Evolutionary conservation across 805 yeast species (phyloP).

Genomic region (Ogataea naganishii): DNA sequence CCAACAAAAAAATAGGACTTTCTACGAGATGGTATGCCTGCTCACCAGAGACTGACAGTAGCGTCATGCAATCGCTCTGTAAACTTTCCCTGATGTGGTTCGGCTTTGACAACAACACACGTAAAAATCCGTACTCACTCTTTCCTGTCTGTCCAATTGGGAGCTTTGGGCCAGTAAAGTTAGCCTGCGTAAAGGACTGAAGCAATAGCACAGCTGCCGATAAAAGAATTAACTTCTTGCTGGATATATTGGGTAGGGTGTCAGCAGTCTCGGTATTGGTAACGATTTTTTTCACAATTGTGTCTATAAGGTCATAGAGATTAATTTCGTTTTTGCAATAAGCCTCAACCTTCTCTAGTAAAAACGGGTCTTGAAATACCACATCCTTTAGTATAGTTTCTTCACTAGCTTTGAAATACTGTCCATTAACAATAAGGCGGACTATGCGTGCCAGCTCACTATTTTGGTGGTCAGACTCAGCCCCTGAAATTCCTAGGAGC

Average conservation of each 20-base stretch:
- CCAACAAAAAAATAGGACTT: constrained; percentile 35
- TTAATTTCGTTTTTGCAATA: neutral
- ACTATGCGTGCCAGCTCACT: too few species aligned
- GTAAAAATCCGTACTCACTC: too few species aligned
- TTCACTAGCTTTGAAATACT: constrained; percentile 13
- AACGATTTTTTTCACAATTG: constrained; percentile 1
- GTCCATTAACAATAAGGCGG: constrained; percentile 17
- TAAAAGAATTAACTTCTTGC: constrained; percentile 8
- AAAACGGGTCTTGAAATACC: constrained; percentile 10
- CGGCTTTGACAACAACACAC: too few species aligned
- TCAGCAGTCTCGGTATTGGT: constrained; percentile 4
- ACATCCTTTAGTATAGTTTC: constrained; percentile 4
- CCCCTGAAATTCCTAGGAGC: too few species aligned
- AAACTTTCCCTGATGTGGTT: constrained; percentile 9
- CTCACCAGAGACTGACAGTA: constrained; percentile 41
- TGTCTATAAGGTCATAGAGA: constrained; percentile 1
- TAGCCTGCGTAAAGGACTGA: constrained; percentile 64
- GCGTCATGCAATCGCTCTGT: constrained; percentile 3
- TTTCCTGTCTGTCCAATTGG: too few species aligned
- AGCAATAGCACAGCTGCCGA: constrained; percentile 47
- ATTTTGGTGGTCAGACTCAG: too few species aligned
- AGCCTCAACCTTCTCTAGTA: neutral
- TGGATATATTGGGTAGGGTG: constrained; percentile 16
- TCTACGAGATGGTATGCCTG: constrained; percentile 55
- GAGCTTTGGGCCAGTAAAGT: constrained; percentile 76